Evolutionary conservation across 768 basidiomycete species (phyloP).

Genomic region (Rhizopogon roseolus): DNA sequence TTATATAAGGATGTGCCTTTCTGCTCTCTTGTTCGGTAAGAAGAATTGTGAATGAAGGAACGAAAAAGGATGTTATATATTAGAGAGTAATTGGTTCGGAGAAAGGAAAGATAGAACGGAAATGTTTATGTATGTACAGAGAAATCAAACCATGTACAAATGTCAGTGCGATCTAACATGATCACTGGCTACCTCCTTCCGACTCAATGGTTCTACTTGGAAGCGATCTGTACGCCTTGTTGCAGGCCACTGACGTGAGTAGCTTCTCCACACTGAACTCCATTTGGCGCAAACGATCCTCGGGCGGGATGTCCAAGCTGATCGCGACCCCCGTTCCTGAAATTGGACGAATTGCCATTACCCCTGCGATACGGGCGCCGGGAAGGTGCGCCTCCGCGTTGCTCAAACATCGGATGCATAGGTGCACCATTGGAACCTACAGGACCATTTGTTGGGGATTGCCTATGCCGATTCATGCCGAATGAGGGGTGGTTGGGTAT

Average conservation of each 20-base stretch:
- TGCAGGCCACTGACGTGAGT: background rate
- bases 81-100: background rate
- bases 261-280: background rate
- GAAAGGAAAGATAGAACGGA: constrained; percentile 10
- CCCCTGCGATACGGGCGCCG: constrained; percentile 29
- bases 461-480: constrained; percentile 12
- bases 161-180: background rate
- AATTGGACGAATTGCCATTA: constrained; percentile 21
- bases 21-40: background rate
- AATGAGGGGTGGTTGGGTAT: constrained; percentile 21
- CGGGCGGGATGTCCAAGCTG: constrained; percentile 16
- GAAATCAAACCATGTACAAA: background rate
- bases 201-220: background rate
- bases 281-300: constrained; percentile 2
- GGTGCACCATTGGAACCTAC: constrained; percentile 10
- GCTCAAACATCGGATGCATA: constrained; percentile 14
- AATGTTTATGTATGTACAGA: constrained; percentile 7
- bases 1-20: background rate
- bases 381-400: constrained; percentile 20
- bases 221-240: background rate
- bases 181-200: background rate
- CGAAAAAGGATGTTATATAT: constrained; percentile 2
- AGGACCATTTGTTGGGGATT: constrained; percentile 9
- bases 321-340: constrained; percentile 17
- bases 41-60: constrained; percentile 10